Base-by-base conservation (phyloP, 768 basidiomycete genomes). In the Phylloporus sp. region DNA sequence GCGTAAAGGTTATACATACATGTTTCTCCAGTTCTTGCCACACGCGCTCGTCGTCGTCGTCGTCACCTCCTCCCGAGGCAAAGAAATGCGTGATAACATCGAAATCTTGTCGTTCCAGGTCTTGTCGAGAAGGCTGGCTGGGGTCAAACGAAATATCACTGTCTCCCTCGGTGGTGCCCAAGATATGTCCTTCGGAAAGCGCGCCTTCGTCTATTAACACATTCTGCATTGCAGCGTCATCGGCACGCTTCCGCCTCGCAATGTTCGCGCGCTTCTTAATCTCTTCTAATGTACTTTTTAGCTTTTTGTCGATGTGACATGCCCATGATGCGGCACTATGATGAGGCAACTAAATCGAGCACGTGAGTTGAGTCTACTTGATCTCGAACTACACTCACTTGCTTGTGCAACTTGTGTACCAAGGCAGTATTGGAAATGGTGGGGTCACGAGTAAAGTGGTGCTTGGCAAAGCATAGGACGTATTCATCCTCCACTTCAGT, bases 301-400 rank as follows among this genome's bases (percentile, higher is more conserved):
- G 31, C 43, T 61, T 59, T 42, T 49, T 50, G 24, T 52, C 35
- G 17, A 80, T 40, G 38, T 73, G 70, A n/a, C 56, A 58, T 26
- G 44, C 53, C 83, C 83, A 86, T 13, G 82, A 83, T 8, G 27
- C 58, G 6, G 54, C 11, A 3, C 71, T 55, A 59, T 86, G 86
- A 52, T 81, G 76, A 22, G 81, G 77, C 69, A 86, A 70, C 86
- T 87, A 46, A 10, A 34, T 29, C n/a, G 9, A 7, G 20, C 23
- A 26, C 5, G n/a, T 54, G 8, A 54, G 31, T 34, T 9, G 9
- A 38, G 14, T 11, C 27, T 15, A 33, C 7, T 21, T 14, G 28
- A 28, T 29, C 14, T 39, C 7, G 15, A 1, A 10, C n/a, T 18
- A 33, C 18, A 36, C 64, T 24, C 43, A 80, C 84, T 70, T 81